Evolutionary conservation across 495 filamentous ascomycete species (phyloP), one percentile per base, ranked within the genome.

Genomic region (Rhypophila decipiens): DNA sequence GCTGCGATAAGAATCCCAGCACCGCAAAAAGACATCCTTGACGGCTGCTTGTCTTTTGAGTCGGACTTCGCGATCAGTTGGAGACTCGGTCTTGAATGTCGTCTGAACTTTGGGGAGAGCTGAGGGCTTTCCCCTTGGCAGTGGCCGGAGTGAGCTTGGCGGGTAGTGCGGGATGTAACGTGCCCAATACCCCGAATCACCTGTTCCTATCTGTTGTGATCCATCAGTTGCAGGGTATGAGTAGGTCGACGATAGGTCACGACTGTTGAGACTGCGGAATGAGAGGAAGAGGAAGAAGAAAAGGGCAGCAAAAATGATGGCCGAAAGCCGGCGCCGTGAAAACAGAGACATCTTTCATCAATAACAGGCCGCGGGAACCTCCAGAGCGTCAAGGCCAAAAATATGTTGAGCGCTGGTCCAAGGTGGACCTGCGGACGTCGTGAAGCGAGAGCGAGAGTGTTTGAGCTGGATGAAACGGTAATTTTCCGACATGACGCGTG

Each of bases 1-100:
- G 5, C 73, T 60, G 59, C 80, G 85, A 56, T 95, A 95, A 39
- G 84, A 81, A 31, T 74, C 73, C 88, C 90, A 95, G 21, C 82
- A 76, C 56, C 85, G 85, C 37, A 76, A 48, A 49, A 95, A 89
- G 9, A 82, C 78, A 7, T 78, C 65, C 57, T 83, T 87, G 10
- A 95, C 80, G 70, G 70, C 60, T 12, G 39, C 31, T 22, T 54
- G 63, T 1, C 61, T 29, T 29, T 53, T 20, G n/a, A 58, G 84
- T 77, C 63, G 58, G 15, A 48, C 20, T 12, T 46, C 73, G 41
- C 61, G 64, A 12, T 57, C 59, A 11, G 49, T 19, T 13, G 42
- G 38, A 24, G 55, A 60, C 42, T 74, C 70, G 15, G 58, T 34
- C 8, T 42, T 54, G 23, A 59, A 70, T 3, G 56, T 11, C 2